Conservation (phyloP, 768 basidiomycete species). For the Imleria badia region DNA sequence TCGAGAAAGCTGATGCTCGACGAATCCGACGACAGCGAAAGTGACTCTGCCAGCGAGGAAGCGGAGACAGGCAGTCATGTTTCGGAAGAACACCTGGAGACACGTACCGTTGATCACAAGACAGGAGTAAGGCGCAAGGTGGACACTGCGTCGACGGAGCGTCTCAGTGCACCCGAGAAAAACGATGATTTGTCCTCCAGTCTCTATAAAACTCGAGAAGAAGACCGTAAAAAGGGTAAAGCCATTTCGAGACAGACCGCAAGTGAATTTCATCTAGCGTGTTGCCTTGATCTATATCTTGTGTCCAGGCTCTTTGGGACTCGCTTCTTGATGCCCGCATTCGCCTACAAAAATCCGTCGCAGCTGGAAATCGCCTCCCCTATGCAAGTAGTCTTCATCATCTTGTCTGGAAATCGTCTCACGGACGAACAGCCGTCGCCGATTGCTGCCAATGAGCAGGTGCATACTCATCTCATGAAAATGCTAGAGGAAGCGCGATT, state of each 20-base stretch:
- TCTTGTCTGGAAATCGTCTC: conserved; percentile 5
- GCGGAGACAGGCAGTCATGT: conserved; percentile 22
- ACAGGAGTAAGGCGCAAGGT: conserved; percentile 10
- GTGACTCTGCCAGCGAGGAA: conserved; percentile 7
- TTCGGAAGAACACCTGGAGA: conserved; percentile 12
- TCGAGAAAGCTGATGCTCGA: conserved; percentile 57
- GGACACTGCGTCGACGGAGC: conserved; percentile 12
- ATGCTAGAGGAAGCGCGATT: conserved; percentile 60
- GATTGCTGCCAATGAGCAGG: conserved; percentile 34
- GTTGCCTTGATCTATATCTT: conserved; percentile 3
- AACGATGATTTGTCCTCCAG: conserved; percentile 48
- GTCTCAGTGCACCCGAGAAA: neutral
- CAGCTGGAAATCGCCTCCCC: conserved; percentile 65
- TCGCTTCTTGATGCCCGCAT: conserved; percentile 88
- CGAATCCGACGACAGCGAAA: conserved; percentile 27
- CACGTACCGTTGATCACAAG: conserved; percentile 13
- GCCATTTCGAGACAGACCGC: conserved; percentile 85
- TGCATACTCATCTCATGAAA: conserved; percentile 45
- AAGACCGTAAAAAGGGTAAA: conserved; percentile 78
- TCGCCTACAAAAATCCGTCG: conserved; percentile 78
- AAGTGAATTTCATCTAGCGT: conserved; percentile 30
- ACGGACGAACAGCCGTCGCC: conserved; percentile 32
- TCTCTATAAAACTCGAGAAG: conserved; percentile 59
- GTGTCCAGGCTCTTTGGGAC: conserved; percentile 76
- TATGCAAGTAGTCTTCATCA: conserved; percentile 41